Evolutionary conservation across 2,329 filamentous ascomycete genomes (phyloP), one percentile per base, ranked within the genome.

Genomic region (Xylaria sp.): DNA sequence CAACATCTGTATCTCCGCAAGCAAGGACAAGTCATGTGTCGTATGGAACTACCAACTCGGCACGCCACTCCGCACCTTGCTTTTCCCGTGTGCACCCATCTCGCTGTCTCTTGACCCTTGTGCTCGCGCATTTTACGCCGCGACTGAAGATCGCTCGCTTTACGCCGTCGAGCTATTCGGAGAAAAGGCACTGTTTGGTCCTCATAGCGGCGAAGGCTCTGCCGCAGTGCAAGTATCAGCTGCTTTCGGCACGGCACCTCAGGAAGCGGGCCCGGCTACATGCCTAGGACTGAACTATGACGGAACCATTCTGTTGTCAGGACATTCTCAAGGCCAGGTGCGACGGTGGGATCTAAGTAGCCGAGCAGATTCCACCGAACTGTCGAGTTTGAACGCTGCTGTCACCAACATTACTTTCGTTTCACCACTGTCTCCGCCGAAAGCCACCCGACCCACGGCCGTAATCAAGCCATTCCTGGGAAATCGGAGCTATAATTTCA

Each of bases 1-100:
- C 60, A 94, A 91, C 74, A 87, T 98, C 63, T 93, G 90, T 61
- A 84, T 97, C 19, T 96, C 94, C 3, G 87, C 89, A 6, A 92
- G 92, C 67, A 88, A 86, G 69, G 95, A 98, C 78, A 93, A 91
- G 77, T 95, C 92, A 7, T 92, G 92, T 69, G 89, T 97, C 70
- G 83, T 96, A 62, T 99, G 95, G 95, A 93, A 98, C 77, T 96
- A 96, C 74, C 87, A 88, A 64, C 91, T 87, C 0, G 92, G 92
- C 38, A 85, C 87, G 62, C 81, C 90, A 10, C 79, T 98, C 59
- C 87, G 93, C 43, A 98, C 93, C 3, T 87, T 96, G 66, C 83
- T 98, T 40, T 86, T 98, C 58, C 87, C 91, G 1, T 82, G 84
- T n/a, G 80, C 84, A 17, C 92, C 93, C 15, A 81, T 90, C 29